These are phyloP conservation scores for Globisporangium paddicum DNA, from an alignment of 352 stramenopile genomes.

Conservation along the genomic window DNA sequence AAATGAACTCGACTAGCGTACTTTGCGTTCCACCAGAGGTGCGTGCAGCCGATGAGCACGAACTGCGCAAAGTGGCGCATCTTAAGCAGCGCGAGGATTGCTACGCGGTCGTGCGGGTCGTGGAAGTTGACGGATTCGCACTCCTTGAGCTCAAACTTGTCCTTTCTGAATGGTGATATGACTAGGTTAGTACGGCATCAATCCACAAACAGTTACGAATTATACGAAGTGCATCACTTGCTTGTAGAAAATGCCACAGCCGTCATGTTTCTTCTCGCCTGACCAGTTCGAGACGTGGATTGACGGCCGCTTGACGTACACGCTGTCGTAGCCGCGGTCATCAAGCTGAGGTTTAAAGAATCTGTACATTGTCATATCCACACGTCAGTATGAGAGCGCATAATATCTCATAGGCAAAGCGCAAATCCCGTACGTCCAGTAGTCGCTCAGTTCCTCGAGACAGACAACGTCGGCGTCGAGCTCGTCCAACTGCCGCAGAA, in stretches of 20 bases:
- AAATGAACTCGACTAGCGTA: constrained; percentile 20
- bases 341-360: constrained; percentile 80
- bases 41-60: constrained; percentile 77
- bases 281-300: constrained; percentile 85
- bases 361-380: constrained; percentile 16
- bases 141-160: constrained; percentile 84
- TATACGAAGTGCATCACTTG: constrained; percentile 15
- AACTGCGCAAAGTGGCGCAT: constrained; percentile 80
- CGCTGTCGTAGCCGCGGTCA: constrained; percentile 77
- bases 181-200: not conserved
- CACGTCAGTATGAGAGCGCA: not conserved
- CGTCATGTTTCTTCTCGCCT: constrained; percentile 84
- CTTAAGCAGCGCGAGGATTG: constrained; percentile 81
- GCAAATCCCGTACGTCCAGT: constrained; percentile 66
- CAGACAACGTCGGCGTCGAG: constrained; percentile 81
- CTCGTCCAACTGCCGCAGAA: constrained; percentile 68
- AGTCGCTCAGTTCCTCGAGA: constrained; percentile 85
- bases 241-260: constrained; percentile 88
- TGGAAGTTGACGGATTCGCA: constrained; percentile 86
- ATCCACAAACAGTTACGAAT: not conserved
- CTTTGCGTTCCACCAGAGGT: constrained; percentile 88
- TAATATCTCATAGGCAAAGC: too few relatives aligned
- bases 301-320: constrained; percentile 82
- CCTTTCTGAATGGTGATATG: constrained; percentile 35
- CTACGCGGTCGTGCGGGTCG: constrained; percentile 80